Percentiles rank a stretch among this genome's conserved stretches.
Evolutionary conservation across 495 filamentous ascomycete genomes (phyloP).

Genomic region (Tricharina praecox): DNA sequence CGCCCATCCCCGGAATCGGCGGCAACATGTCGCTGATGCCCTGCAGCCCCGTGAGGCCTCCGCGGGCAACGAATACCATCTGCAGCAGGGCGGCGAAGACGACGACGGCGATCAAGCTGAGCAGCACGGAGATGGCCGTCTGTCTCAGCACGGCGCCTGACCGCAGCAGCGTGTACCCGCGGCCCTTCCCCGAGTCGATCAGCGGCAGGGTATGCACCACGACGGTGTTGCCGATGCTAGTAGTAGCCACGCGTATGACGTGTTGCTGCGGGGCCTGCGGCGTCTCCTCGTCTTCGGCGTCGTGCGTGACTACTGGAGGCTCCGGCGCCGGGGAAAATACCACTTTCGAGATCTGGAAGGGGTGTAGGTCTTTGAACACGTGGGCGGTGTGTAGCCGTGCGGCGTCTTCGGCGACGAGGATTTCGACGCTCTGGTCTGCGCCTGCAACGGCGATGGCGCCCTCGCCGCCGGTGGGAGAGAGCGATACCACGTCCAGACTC

Average conservation of each 20-base stretch:
- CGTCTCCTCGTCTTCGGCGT: constrained; percentile 21
- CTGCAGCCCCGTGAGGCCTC: constrained; percentile 10
- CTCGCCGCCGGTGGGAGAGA: constrained; percentile 33
- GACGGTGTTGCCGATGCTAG: constrained; percentile 68
- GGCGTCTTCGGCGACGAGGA: constrained; percentile 54
- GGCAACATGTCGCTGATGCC: background rate
- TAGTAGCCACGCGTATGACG: constrained; percentile 59
- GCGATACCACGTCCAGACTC: constrained; percentile 28
- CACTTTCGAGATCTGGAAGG: constrained; percentile 69
- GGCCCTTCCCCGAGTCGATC: constrained; percentile 5
- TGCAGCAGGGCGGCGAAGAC: constrained; percentile 20
- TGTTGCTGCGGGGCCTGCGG: constrained; percentile 34
- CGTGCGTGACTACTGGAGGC: constrained; percentile 29
- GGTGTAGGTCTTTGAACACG: constrained; percentile 53
- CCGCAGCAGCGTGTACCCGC: constrained; percentile 14
- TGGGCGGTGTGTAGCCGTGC: background rate
- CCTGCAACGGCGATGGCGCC: constrained; percentile 60
- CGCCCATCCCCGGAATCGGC: background rate
- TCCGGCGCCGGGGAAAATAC: constrained; percentile 61
- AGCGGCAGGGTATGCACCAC: constrained; percentile 74
- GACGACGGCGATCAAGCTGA: constrained; percentile 18
- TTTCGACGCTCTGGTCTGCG: constrained; percentile 61
- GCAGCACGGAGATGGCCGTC: constrained; percentile 16
- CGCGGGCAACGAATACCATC: constrained; percentile 21
- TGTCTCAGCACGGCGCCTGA: constrained; percentile 14